These are phyloP conservation scores for Pyrus hybrid DNA, from an alignment of 331 rosid species.

Conservation along the genomic window DNA sequence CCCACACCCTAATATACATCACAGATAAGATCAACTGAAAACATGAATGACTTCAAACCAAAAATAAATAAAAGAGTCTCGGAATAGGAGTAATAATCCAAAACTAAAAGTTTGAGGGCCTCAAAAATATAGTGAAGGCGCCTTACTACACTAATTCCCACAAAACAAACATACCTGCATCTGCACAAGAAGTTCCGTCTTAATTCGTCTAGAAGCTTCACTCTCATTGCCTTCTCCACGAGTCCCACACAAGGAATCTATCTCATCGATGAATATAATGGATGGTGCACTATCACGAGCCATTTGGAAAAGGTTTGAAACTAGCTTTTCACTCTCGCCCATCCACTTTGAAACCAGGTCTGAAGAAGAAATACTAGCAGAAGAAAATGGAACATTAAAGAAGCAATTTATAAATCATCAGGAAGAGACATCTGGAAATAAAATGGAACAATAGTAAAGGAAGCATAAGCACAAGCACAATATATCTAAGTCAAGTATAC, in stretches of 20 bases:
- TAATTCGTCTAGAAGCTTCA: conserved; percentile 98
- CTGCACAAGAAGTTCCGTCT: conserved; percentile 98
- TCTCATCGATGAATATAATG: conserved; percentile 90
- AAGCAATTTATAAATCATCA: too few relatives aligned
- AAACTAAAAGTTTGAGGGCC: not conserved
- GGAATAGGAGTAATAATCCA: not conserved
- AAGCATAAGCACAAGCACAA: not conserved
- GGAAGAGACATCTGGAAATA: not conserved
- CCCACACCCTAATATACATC: conserved; percentile 72
- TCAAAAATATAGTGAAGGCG: not conserved
- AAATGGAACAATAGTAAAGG: not conserved
- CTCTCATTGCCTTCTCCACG: conserved; percentile 99
- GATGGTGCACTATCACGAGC: conserved; percentile 98
- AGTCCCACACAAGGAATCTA: conserved; percentile 92
- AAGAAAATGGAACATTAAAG: conserved; percentile 9
- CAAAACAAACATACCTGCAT: conserved; percentile 77
- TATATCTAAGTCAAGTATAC: not conserved
- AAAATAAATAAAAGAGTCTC: not conserved
- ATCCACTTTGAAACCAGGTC: conserved; percentile 99
- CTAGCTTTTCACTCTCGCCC: conserved; percentile 99
- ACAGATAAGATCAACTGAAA: conserved; percentile 15
- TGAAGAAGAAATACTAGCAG: conserved; percentile 80
- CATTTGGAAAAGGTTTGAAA: conserved; percentile 93
- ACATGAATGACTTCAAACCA: not conserved
- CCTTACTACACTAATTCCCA: conserved; percentile 11